Base-by-base conservation (phyloP, 768 basidiomycete species). In the Rickenella mellea region DNA sequence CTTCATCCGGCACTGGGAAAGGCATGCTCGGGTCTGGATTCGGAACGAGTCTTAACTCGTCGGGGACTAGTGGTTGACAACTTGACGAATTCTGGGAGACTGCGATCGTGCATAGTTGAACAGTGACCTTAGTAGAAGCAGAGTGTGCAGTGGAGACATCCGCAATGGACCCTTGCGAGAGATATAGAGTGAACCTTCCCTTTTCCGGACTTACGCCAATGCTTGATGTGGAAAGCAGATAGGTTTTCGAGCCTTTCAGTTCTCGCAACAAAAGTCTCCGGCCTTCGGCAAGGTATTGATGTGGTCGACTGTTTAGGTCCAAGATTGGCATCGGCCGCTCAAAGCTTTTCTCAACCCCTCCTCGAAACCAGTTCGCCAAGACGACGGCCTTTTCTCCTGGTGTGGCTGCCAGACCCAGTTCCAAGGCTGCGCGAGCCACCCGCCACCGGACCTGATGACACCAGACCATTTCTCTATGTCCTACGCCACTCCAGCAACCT, bases 401-500 rank as follows among this genome's bases (percentile, higher is more conserved):
- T 21, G 39, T 36, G 0, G 43, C 27, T 5, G 54, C 43, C n/a
- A 48, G 54, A 2, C 72, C 73, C 9, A 86, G 63, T 51, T 89
- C 86, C 5, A 97, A 62, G 20, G 80, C 80, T 15, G 80, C 76
- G 40, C 87, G 71, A 12, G 92, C 92, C 26, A 94, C 68, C 19
- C 80, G 75, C 84, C 83, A 89, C 29, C 96, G 82, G 8, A 97
- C 81, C 62, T 99, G 96, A 60, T 97, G 89, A 56, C 96, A 98
- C 96, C 96, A 99, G 4, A 98, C 90, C 77, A 97, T 93, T 46
- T 88, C 93, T 30, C 80, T 80, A 58, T 99, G 96, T 20, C 93
- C 94, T 4, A 97, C 87, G 2, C 90, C 89, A 2, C 93, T 89
- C 87, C 92, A 94, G 2, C 82, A 76, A n/a, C 89, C 88, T 37